phyloP scores from a whole-genome alignment of 2,329 filamentous ascomycete species.

The Calonectria pseudoreteaudii region DNA sequence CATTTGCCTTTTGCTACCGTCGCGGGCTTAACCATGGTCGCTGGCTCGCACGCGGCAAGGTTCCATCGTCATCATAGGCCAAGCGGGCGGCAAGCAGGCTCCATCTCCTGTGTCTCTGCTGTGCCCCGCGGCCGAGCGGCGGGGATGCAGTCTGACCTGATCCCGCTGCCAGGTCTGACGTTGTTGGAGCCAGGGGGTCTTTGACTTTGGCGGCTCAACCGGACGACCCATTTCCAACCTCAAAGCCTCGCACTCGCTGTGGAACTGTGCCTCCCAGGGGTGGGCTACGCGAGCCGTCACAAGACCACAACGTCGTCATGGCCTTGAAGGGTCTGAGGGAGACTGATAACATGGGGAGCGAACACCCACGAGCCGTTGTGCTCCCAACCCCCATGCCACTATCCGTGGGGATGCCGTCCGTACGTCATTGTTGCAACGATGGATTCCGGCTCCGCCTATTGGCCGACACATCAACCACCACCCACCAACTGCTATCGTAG shows the following conservation, averaged over 20 bases:
- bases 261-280: neutral
- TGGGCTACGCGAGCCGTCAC: conserved; percentile 6
- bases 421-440: neutral
- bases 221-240: conserved; percentile 12
- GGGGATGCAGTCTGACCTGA: conserved; percentile 24
- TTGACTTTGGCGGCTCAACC: conserved; percentile 23
- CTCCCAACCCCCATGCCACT: conserved; percentile 1
- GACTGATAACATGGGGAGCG: neutral
- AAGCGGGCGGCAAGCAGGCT: neutral
- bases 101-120: conserved; percentile 13
- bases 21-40: neutral
- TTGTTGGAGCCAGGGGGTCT: conserved; percentile 1
- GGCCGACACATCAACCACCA: neutral
- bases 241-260: conserved; percentile 1
- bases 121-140: conserved; percentile 17
- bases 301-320: conserved; percentile 9
- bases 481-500: neutral
- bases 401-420: neutral
- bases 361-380: neutral
- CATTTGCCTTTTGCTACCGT: conserved; percentile 5
- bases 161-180: conserved; percentile 14
- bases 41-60: neutral
- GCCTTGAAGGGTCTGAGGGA: neutral
- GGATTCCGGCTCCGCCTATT: conserved; percentile 1
- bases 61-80: neutral